phyloP scores from a whole-genome alignment of 192 early-diverging fungal species.

The Coemansia sp. region DNA sequence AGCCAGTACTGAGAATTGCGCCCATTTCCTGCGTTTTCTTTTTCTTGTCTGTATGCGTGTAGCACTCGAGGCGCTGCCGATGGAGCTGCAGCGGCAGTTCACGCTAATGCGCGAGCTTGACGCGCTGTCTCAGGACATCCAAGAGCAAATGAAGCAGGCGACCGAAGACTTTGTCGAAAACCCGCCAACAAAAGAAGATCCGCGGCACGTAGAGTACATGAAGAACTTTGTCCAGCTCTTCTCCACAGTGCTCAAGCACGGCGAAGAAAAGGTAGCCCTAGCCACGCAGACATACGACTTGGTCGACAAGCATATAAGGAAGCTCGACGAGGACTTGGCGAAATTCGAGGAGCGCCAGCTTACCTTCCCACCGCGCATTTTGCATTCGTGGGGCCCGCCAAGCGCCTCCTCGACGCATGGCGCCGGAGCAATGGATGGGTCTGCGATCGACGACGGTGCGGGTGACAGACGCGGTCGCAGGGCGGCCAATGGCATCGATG shows the following conservation, averaged over 20 bases:
- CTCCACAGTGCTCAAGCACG: slow-evolving; percentile 79
- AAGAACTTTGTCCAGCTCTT: slow-evolving; percentile 59
- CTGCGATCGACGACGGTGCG: background rate
- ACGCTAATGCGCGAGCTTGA: slow-evolving; percentile 95
- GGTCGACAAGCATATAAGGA: slow-evolving; percentile 89
- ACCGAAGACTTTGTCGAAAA: slow-evolving; percentile 76
- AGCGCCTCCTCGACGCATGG: background rate
- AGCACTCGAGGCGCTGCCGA: slow-evolving; percentile 76
- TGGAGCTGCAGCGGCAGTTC: slow-evolving; percentile 85
- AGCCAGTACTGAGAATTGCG: slow-evolving; percentile 47
- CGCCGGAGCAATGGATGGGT: background rate
- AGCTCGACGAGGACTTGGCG: slow-evolving; percentile 88
- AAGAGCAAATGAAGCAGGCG: slow-evolving; percentile 66
- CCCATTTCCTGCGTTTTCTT: slow-evolving; percentile 18
- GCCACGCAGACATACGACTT: slow-evolving; percentile 94
- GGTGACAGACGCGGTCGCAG: background rate
- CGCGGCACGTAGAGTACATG: slow-evolving; percentile 56
- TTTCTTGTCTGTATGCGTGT: slow-evolving; percentile 40
- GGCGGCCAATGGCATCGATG: background rate
- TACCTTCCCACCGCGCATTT: slow-evolving; percentile 55
- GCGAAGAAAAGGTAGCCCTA: slow-evolving; percentile 92
- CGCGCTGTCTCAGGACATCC: slow-evolving; percentile 71
- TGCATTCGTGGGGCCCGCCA: slow-evolving; percentile 40
- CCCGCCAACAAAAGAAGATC: slow-evolving; percentile 52
- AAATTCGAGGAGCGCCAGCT: slow-evolving; percentile 94